Evolutionary conservation across 2,329 filamentous ascomycete genomes (phyloP).

Genomic region (Juglanconis oblonga): DNA sequence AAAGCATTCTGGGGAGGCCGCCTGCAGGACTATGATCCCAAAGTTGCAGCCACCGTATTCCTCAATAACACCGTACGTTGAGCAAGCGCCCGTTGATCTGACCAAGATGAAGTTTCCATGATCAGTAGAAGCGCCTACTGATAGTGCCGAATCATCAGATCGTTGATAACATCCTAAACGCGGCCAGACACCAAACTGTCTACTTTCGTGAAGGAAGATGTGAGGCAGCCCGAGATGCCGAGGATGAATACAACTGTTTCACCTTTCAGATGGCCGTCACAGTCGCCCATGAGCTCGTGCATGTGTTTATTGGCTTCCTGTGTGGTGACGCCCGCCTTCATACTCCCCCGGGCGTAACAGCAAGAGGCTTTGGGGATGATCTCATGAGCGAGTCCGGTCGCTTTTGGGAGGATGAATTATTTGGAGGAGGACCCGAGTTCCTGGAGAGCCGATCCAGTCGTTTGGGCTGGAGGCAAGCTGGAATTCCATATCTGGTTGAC

Average conservation of each 20-base stretch:
- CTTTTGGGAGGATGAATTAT: too few relatives aligned
- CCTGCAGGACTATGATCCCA: neutral
- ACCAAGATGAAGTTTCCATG: neutral
- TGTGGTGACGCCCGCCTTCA: neutral
- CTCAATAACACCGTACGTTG: neutral
- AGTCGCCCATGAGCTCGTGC: neutral
- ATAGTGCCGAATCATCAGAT: neutral
- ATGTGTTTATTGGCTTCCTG: neutral
- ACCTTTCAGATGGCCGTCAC: neutral
- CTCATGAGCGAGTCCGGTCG: too few relatives aligned
- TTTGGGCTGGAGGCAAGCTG: too few relatives aligned
- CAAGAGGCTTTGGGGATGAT: too few relatives aligned
- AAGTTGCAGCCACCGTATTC: neutral
- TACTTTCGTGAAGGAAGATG: neutral
- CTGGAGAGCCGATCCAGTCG: too few relatives aligned
- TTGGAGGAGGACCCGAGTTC: too few relatives aligned
- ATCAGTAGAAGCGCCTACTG: neutral
- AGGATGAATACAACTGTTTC: neutral
- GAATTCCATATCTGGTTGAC: too few relatives aligned
- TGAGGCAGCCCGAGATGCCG: neutral
- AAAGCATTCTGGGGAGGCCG: neutral
- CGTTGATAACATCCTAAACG: neutral
- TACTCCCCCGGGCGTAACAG: too few relatives aligned
- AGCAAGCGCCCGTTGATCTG: neutral
- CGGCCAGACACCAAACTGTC: neutral